These are phyloP conservation scores for Barnettozyma salicaria DNA, from an alignment of 805 yeast species.

Conservation along the genomic window DNA sequence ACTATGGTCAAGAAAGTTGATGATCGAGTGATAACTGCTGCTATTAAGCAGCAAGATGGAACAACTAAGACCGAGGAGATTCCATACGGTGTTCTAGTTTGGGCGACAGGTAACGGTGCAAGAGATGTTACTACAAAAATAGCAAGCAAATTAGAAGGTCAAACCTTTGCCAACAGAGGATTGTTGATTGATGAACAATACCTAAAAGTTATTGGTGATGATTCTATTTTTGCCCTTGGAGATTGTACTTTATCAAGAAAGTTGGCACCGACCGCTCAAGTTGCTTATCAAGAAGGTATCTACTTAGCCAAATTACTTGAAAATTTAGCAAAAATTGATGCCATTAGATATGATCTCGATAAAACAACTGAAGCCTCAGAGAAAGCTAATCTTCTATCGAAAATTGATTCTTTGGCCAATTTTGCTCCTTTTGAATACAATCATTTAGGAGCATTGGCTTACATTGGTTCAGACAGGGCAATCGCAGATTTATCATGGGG, in stretches of 20 bases:
- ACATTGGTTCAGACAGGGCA: slow-evolving; percentile 89
- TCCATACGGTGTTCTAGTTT: slow-evolving; percentile 89
- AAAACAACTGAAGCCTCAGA: slow-evolving; percentile 29
- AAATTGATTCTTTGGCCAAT: slow-evolving; percentile 41
- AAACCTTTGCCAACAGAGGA: slow-evolving; percentile 81
- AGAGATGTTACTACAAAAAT: slow-evolving; percentile 67
- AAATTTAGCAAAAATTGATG: slow-evolving; percentile 39
- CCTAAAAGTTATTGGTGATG: slow-evolving; percentile 75
- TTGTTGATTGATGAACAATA: slow-evolving; percentile 65
- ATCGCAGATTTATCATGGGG: slow-evolving; percentile 85
- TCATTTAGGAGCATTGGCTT: slow-evolving; percentile 90
- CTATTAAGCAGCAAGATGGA: slow-evolving; percentile 69
- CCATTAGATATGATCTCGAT: slow-evolving; percentile 33
- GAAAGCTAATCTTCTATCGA: slow-evolving; percentile 35
- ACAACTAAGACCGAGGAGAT: slow-evolving; percentile 46
- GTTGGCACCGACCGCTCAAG: slow-evolving; percentile 95
- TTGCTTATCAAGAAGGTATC: slow-evolving; percentile 88
- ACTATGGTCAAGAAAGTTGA: slow-evolving; percentile 89
- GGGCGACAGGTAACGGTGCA: slow-evolving; percentile 97
- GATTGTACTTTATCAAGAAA: slow-evolving; percentile 80
- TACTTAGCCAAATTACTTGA: slow-evolving; percentile 70
- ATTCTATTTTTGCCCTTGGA: slow-evolving; percentile 83
- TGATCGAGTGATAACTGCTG: slow-evolving; percentile 62
- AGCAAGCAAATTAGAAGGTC: slow-evolving; percentile 67
- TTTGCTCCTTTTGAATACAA: slow-evolving; percentile 61